Evolutionary conservation across 495 filamentous ascomycete species (phyloP).

Genomic region (Lepidopterella palustris): DNA sequence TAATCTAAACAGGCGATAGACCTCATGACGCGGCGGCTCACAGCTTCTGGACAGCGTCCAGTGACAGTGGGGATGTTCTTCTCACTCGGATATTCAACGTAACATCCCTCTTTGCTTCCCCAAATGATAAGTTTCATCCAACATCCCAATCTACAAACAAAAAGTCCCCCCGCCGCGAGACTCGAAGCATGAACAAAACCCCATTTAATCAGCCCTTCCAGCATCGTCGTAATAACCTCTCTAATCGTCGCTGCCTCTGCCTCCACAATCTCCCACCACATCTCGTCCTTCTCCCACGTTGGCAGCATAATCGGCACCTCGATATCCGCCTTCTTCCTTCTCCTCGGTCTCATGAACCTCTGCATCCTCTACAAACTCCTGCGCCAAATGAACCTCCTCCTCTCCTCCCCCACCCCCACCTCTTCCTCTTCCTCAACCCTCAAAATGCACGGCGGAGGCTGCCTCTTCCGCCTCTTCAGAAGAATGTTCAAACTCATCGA

Average conservation of each 20-base stretch:
- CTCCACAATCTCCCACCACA: slow-evolving; percentile 68
- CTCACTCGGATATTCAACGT: slow-evolving; percentile 85
- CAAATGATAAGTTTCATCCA: neutral
- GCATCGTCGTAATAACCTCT: slow-evolving; percentile 83
- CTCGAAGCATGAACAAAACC: neutral
- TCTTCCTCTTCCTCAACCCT: too few species aligned
- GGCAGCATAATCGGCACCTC: slow-evolving; percentile 82
- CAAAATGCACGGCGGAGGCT: slow-evolving; percentile 69
- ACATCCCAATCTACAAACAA: neutral
- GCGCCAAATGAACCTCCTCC: slow-evolving; percentile 54
- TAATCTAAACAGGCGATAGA: slow-evolving; percentile 64
- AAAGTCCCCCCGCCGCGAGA: too few species aligned
- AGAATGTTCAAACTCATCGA: slow-evolving; percentile 79
- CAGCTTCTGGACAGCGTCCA: slow-evolving; percentile 77
- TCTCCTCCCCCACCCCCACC: slow-evolving; percentile 39
- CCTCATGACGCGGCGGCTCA: slow-evolving; percentile 85
- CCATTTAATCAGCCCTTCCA: slow-evolving; percentile 17
- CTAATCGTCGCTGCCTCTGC: slow-evolving; percentile 86
- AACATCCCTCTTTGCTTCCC: slow-evolving; percentile 19
- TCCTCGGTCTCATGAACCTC: slow-evolving; percentile 75
- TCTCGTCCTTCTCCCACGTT: slow-evolving; percentile 72
- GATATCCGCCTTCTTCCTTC: slow-evolving; percentile 72
- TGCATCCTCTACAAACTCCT: slow-evolving; percentile 79
- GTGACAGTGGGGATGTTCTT: slow-evolving; percentile 97
- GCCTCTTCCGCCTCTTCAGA: slow-evolving; percentile 64